Base-by-base conservation (phyloP, 1,139 yeast species). In the Yamadazyma songkhlaensis region DNA sequence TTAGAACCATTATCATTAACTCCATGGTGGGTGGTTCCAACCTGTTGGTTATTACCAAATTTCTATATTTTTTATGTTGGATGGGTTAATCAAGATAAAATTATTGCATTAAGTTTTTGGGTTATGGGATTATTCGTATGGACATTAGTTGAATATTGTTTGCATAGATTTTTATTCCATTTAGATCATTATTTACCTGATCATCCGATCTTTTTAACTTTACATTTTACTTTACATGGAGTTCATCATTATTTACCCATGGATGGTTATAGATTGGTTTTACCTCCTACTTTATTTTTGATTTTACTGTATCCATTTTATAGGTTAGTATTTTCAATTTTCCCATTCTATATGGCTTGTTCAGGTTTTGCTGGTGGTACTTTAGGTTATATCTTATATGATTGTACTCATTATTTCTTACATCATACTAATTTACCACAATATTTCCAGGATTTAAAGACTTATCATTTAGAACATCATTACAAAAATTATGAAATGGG, bases 241-340 rank as follows among this genome's bases (percentile, higher is more conserved):
- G 84, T 90, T 39, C 99, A 92, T 60, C 99, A 92, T 61, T 92
- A 88, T 62, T 73, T 92, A 51, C 99, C 99, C 44, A 92, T 94
- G 98, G 99, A 92, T 65, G 78, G 79, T 42, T 72, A 81, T 61
- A 80, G 99, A 57, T 76, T 92, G 57, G 99, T 92, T 32, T 83
- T 92, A 83, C 99, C 99, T 4, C 99, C 99, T 33, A 72, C 97
- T 0, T 67, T 92, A 54, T 82, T 90, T 50, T 36, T 69, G 2
- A 32, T 67, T 3, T 65, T 71, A 54, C 72, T 72, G 3, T 67
- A 55, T 42, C 77, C 77, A 29, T 69, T 71, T 54, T 67, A 69
- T 50, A 58, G 45, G 34, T 50, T 71, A 42, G 65, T 71, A 10
- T 71, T 70, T 42, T 41, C 45, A 11, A 36, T 68, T 10, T 60